Percentiles rank a stretch among this genome's conserved stretches.
phyloP scores from a whole-genome alignment of 2,329 filamentous ascomycete genomes.

The Colletotrichum sojae region DNA sequence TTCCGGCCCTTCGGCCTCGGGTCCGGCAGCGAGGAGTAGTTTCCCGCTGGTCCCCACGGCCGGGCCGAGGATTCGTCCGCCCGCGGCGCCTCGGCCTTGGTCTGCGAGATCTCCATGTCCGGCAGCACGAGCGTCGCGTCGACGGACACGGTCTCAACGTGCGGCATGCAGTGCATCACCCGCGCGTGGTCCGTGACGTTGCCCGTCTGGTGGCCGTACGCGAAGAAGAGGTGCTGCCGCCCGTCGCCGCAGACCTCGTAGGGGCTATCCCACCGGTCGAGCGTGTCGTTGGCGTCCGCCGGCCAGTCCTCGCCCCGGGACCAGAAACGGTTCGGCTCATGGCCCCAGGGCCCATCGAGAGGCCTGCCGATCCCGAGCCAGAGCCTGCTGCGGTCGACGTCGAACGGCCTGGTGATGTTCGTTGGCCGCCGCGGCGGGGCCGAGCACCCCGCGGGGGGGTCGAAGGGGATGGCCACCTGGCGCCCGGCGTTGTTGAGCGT shows the following conservation, averaged over 20 bases:
- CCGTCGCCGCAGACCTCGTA: neutral
- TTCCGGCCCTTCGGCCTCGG: too few species aligned
- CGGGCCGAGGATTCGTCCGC: neutral
- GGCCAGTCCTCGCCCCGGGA: too few species aligned
- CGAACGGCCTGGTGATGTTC: too few species aligned
- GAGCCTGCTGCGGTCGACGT: too few species aligned
- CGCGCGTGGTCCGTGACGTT: neutral
- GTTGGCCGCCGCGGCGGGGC: too few species aligned
- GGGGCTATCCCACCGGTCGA: too few species aligned
- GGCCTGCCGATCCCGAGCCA: too few species aligned
- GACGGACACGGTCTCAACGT: neutral
- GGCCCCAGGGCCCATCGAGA: too few species aligned
- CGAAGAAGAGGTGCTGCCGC: neutral
- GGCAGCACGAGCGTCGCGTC: neutral
- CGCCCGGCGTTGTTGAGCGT: too few species aligned
- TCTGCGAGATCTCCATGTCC: neutral
- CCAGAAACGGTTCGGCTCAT: too few species aligned
- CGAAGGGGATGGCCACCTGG: neutral
- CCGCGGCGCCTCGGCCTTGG: neutral
- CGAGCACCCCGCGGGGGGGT: neutral
- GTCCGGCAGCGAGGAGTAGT: too few species aligned
- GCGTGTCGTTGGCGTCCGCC: too few species aligned
- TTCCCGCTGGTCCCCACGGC: neutral
- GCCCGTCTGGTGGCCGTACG: neutral
- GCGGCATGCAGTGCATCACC: conserved; percentile 7